Base-by-base conservation (phyloP, 768 basidiomycete genomes). In the Trametes cubensis region DNA sequence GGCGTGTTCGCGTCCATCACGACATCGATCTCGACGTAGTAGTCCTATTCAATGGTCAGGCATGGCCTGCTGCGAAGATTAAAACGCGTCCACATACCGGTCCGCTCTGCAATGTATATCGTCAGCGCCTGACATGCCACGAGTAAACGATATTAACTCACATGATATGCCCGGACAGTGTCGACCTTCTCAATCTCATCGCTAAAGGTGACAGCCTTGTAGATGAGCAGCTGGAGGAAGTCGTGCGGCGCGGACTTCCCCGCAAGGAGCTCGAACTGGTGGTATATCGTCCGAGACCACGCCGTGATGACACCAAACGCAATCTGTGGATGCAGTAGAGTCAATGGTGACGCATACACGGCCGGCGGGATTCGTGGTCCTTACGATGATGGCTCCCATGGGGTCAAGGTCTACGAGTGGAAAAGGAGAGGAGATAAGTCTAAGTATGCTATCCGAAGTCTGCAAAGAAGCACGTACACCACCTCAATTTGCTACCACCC, bases 21-120 rank as follows among this genome's bases (percentile, higher is more conserved):
- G 48, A 98, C 84, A 73, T 99, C 97, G 15, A 98, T 82, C 75
- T 98, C 97, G 47, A 98, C 95, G 71, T 95, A 92, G 71, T 94
- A 96, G 61, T 93, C 84, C 88, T 59, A 60, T 67, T 44, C 11
- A 44, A 44, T 26, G 30, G 25, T 15, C 7, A 46, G 20, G 18
- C 8, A 11, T 28, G 44, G n/a, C 41, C 1, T 5, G 18, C 41
- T 21, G 23, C 28, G 10, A 13, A 2, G 26, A 30, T 25, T 20
- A 30, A 25, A 8, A 17, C 8, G 3, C 10, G 10, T 18, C 15
- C 8, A 76, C 81, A 52, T 67, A 90, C 89, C 30, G 89, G 90
- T 53, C 90, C 90, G 73, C 89, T 90, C 87, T 87, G 71, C 30
- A 68, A n/a, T 23, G 15, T 3, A 47, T 14, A 21, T 0, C 21